These are phyloP conservation scores for Suhomyces terraborum DNA, from an alignment of 1,139 yeast species.

Conservation along the genomic window DNA sequence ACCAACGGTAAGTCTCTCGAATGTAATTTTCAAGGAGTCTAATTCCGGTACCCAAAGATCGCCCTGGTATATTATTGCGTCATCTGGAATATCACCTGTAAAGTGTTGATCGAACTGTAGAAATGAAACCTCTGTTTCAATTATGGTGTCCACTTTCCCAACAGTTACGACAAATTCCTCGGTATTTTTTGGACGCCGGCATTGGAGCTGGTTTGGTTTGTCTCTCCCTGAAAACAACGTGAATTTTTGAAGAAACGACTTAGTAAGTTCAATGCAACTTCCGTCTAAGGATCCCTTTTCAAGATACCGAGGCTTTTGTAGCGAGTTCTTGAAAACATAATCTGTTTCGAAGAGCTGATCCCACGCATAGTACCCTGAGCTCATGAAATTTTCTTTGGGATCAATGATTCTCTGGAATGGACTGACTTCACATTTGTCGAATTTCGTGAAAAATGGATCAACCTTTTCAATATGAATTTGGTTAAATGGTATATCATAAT, in stretches of 20 bases:
- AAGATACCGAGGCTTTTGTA: conserved; percentile 40
- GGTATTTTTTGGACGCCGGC: conserved; percentile 34
- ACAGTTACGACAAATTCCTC: conserved; percentile 31
- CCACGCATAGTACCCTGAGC: conserved; percentile 40
- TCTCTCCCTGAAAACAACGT: conserved; percentile 25
- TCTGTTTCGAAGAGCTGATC: conserved; percentile 46
- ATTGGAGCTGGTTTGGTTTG: conserved; percentile 20
- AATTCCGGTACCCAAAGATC: conserved; percentile 42
- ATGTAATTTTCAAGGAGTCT: conserved; percentile 34
- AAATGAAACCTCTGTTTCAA: conserved; percentile 29
- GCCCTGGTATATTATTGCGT: conserved; percentile 17
- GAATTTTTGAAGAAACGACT: conserved; percentile 31
- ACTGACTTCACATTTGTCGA: conserved; percentile 35
- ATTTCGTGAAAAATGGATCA: conserved; percentile 25
- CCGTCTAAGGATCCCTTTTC: conserved; percentile 25
- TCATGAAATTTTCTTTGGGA: conserved; percentile 22
- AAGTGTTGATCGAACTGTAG: too few relatives aligned
- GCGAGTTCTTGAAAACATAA: conserved; percentile 30
- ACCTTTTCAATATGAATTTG: conserved; percentile 18
- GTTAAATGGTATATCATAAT: conserved; percentile 18
- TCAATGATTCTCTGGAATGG: conserved; percentile 25
- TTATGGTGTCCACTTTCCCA: conserved; percentile 33
- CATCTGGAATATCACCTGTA: not conserved
- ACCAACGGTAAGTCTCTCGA: conserved; percentile 41
- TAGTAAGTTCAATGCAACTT: conserved; percentile 35